Base-by-base conservation (phyloP, 768 basidiomycete genomes). In the Psilocybe subaeruginosa region DNA sequence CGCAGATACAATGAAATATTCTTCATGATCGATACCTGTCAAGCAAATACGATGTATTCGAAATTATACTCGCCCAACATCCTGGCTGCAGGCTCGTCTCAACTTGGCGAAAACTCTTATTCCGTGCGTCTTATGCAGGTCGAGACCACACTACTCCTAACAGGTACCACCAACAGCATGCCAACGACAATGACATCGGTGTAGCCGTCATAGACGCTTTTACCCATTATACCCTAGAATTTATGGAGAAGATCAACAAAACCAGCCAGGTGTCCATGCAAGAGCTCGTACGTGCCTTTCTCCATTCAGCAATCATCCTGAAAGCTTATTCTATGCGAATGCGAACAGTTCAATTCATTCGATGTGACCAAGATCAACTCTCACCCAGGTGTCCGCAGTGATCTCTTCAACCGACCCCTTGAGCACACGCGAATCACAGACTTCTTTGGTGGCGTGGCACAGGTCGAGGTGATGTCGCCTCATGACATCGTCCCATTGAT, bases 21-120 rank as follows among this genome's bases (percentile, higher is more conserved):
- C 69, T 97, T 97, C 80, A 98, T 99, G 92, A 89, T 96, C 61
- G 97, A 99, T 69, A 99, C 97, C 0, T 99, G 97, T 71, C 95
- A 99, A 75, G 97, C 97, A 29, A 97, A 94, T 71, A 93, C 93
- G 3, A 89, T 99, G 88, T 98, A 93, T 70, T 87, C 89, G 54
- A 92, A 95, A 70, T 86, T 97, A 66, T 96, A 96, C 74, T 95
- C 94, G 1, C 95, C 95, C 0, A 93, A 96, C 66, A 89, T 98
- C 53, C 84, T 97, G 3, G 93, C 96, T 0, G 95, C 94, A 0
- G 96, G 94, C 0, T 95, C 93, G 0, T 92, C 93, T 8, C 76
- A 84, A 54, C 77, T 96, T 29, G 90, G 84, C 43, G 91, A 99
- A 75, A 97, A 89, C 70, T 97, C 95, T 0, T 99, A 96, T 70